A percentile compares a stretch with the other conserved stretches of the same genome.
These are phyloP conservation scores for Phylloporus scabripes DNA, from an alignment of 768 basidiomycete species.

Conservation along the genomic window DNA sequence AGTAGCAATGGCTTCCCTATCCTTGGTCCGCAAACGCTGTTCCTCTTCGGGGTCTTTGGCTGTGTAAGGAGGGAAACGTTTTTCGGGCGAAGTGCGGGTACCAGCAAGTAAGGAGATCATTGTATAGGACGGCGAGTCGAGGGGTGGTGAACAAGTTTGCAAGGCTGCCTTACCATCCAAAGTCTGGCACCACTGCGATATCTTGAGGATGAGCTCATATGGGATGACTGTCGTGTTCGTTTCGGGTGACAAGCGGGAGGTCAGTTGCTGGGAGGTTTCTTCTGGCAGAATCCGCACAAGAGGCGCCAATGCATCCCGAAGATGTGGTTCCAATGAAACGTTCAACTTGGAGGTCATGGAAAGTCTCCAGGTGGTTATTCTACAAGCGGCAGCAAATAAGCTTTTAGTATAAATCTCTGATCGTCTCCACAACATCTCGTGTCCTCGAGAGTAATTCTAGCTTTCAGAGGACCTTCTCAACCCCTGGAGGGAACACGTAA, in stretches of 20 bases:
- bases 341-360: constrained; percentile 33
- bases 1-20: constrained; percentile 62
- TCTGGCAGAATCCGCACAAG: constrained; percentile 43
- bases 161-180: constrained; percentile 37
- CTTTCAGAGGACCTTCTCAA: constrained; percentile 40
- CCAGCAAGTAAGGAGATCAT: constrained; percentile 78
- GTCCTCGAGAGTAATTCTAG: too few relatives aligned
- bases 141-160: constrained; percentile 36
- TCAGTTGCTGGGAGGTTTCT: constrained; percentile 39
- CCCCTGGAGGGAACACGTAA: constrained; percentile 57
- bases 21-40: constrained; percentile 42
- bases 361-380: too few relatives aligned
- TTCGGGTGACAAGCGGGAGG: constrained; percentile 30
- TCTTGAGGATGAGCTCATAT: constrained; percentile 49
- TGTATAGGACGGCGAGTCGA: constrained; percentile 52
- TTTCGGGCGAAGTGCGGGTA: constrained; percentile 70
- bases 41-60: constrained; percentile 45
- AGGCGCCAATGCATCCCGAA: constrained; percentile 44
- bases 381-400: too few relatives aligned
- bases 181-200: constrained; percentile 69
- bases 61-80: constrained; percentile 52
- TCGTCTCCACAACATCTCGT: too few relatives aligned
- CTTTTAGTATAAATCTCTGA: too few relatives aligned
- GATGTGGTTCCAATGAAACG: constrained; percentile 65
- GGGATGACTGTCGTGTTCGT: constrained; percentile 40